Base-by-base conservation (phyloP, 2,329 filamentous ascomycete species). In the Chalara sp. region DNA sequence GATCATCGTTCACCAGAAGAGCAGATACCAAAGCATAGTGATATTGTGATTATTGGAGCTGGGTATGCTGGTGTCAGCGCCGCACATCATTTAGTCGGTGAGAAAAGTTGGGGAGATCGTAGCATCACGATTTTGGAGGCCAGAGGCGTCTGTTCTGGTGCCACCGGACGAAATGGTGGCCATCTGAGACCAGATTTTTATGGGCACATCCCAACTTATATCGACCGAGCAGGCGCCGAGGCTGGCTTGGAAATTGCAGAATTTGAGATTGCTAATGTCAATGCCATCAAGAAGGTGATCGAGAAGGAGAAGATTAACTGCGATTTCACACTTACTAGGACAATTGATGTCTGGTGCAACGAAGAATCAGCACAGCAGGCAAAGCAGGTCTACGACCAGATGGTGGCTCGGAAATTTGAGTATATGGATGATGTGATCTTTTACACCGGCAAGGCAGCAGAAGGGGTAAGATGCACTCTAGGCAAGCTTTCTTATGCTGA, bases 81-180 rank as follows among this genome's bases (percentile, higher is more conserved):
- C 5, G 57, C 56, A n/a, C 57, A 59, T 42, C 52, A 58, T 46
- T 48, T 73, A 2, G 53, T 69, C 10, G 63, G 62, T 1, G 56
- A 58, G 12, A 35, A 50, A 31, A 58, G 30, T 6, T 48, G 29
- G 45, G 53, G 35, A 51, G 54, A 57, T 5, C 62, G 61, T 5
- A 11, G 35, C 0, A 67, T 64, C 0, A 65, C 71, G n/a, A 65
- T 73, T 21, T 58, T 73, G 5, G 71, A 73, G 51, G 69, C 69
- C 1, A 58, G 70, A 28, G 59, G 67, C 48, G 65, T 63, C 1
- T 72, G 70, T 50, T 73, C 68, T 12, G 72, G 71, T 5, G 72
- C 72, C 2, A 73, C 72, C 5, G 56, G 56, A 28, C 49, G 59
- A 49, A 56, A 72, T 5, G 71, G 72, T 28, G 70, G 69, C 1